Percentiles rank a stretch among this genome's conserved stretches.
Conservation (phyloP, 805 yeast species). For the Saccharomycopsis synnaedendra region DNA sequence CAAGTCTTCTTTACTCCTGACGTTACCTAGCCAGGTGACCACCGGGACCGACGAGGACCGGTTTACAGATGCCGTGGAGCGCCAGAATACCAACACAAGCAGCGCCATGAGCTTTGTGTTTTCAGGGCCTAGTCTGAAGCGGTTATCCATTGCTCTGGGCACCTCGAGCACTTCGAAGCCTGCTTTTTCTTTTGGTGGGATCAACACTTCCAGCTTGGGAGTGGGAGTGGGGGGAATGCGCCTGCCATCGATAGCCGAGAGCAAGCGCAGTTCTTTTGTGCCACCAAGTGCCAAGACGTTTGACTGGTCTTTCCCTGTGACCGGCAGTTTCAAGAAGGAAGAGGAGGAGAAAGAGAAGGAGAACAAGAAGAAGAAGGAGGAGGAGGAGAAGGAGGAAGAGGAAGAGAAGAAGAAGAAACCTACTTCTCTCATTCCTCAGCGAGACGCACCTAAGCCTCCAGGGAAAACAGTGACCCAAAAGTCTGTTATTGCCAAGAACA, state of each 20-base stretch:
- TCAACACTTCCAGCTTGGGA: no score
- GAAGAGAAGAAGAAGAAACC: background rate
- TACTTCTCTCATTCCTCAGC: slow-evolving; percentile 9
- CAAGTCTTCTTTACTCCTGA: background rate
- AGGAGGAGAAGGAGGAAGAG: background rate
- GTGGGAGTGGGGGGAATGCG: no score
- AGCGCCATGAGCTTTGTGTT: slow-evolving; percentile 4
- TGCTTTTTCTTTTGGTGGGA: no score
- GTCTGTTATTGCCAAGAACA: slow-evolving; percentile 4
- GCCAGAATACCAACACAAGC: slow-evolving; percentile 3
- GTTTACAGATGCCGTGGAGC: slow-evolving; percentile 10
- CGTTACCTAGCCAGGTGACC: no score
- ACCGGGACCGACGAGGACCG: slow-evolving; percentile 1
- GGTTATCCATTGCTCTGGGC: no score
- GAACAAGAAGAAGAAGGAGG: no score
- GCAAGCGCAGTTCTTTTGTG: background rate
- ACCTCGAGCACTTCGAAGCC: no score
- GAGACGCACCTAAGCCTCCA: slow-evolving; percentile 20
- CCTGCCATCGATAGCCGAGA: background rate
- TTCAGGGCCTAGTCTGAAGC: no score
- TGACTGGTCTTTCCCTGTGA: no score
- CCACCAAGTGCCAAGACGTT: no score
- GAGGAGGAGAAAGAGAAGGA: no score
- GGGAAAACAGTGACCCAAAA: slow-evolving; percentile 1
- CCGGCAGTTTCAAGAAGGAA: no score